Conservation (phyloP, 257 asterid species). For the Solanum gracilifrons region DNA sequence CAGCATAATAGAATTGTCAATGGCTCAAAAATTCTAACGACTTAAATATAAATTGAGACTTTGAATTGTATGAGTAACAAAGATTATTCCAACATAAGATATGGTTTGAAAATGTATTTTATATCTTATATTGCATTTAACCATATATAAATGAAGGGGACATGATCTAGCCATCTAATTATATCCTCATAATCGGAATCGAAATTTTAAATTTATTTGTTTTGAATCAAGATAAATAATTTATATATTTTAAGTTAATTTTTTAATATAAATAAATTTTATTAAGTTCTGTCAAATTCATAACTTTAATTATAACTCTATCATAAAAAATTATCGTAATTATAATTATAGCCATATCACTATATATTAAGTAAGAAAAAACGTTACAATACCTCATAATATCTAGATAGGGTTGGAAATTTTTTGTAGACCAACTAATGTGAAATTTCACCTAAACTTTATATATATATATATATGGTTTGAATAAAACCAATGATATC, state of each 20-base stretch:
- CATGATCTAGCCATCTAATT: background rate
- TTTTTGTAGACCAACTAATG: background rate
- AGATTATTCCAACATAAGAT: background rate
- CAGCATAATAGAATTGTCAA: background rate
- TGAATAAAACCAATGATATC: background rate
- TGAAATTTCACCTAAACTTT: background rate
- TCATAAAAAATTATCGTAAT: background rate
- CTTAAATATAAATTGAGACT: background rate
- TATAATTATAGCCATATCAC: background rate
- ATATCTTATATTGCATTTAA: background rate
- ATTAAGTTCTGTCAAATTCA: background rate
- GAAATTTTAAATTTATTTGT: rapidly evolving
- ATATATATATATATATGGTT: background rate
- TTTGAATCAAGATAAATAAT: background rate
- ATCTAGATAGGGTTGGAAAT: background rate
- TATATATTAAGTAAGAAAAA: no score
- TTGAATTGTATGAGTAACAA: background rate
- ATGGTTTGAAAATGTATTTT: background rate
- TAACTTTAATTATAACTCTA: background rate
- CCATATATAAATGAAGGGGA: background rate
- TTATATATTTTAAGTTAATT: background rate
- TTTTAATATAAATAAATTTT: background rate
- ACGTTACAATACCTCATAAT: background rate
- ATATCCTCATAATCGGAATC: background rate
- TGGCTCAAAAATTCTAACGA: background rate